Conservation (phyloP, 2,329 filamentous ascomycete genomes). For the Fusarium anthophilum region DNA sequence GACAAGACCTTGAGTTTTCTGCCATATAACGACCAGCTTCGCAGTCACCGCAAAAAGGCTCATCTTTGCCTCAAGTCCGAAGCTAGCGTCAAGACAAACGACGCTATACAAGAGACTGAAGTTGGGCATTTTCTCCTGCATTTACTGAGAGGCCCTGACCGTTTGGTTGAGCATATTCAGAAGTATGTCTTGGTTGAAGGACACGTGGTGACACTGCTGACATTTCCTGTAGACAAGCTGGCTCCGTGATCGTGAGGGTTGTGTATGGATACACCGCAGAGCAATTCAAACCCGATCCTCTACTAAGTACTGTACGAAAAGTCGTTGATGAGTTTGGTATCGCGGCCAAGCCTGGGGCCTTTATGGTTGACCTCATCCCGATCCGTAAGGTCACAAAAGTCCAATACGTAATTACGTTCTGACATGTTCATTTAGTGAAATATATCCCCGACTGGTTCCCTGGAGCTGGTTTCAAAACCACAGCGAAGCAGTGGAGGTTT, state of each 20-base stretch:
- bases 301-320: constrained; percentile 23
- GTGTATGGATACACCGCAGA: constrained; percentile 32
- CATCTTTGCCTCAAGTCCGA: constrained; percentile 56
- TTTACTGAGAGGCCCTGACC: constrained; percentile 49
- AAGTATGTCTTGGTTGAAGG: constrained; percentile 42
- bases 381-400: neutral
- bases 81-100: constrained; percentile 48
- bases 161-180: constrained; percentile 53
- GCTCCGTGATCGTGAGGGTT: constrained; percentile 25
- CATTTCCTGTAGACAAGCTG: constrained; percentile 4
- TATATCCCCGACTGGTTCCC: constrained; percentile 18
- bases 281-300: constrained; percentile 6
- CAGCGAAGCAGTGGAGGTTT: constrained; percentile 6
- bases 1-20: constrained; percentile 48
- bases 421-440: neutral
- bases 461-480: constrained; percentile 17
- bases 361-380: constrained; percentile 29
- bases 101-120: constrained; percentile 55
- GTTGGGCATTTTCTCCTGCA: constrained; percentile 25
- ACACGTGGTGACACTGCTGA: neutral
- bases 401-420: fast-evolving
- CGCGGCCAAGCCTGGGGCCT: constrained; percentile 21
- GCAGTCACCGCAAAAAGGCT: constrained; percentile 56
- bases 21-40: constrained; percentile 51
- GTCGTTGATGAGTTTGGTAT: constrained; percentile 27